These are phyloP conservation scores for Neotropicomus parvogracilis DNA, from an alignment of 1,284 basidiomycete species.

Conservation along the genomic window DNA sequence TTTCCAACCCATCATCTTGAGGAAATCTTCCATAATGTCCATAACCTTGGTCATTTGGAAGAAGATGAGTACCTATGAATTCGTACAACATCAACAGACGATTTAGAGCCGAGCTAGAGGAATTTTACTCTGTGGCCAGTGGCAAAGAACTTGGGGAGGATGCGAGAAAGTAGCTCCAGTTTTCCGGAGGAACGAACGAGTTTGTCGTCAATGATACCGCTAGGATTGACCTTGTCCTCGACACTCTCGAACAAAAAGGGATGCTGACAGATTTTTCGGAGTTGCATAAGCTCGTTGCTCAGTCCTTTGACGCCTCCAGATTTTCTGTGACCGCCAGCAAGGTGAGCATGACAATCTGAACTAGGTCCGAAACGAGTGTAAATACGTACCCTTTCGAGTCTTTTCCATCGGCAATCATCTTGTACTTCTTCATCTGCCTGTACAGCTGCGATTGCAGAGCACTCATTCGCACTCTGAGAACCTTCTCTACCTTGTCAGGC, in stretches of 20 bases:
- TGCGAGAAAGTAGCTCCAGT: slow-evolving; percentile 90
- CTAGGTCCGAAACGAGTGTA: neutral
- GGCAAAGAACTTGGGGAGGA: slow-evolving; percentile 90
- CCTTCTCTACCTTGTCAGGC: slow-evolving; percentile 99
- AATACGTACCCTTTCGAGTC: slow-evolving; percentile 59
- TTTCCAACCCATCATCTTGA: slow-evolving; percentile 87
- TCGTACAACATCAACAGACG: slow-evolving; percentile 4
- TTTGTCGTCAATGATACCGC: slow-evolving; percentile 79
- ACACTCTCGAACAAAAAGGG: slow-evolving; percentile 96
- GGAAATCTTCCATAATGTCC: slow-evolving; percentile 99
- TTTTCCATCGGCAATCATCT: slow-evolving; percentile 91
- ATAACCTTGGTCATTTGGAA: slow-evolving; percentile 99
- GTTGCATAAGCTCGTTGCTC: slow-evolving; percentile 98
- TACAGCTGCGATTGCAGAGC: slow-evolving; percentile 93
- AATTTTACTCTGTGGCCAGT: slow-evolving; percentile 53
- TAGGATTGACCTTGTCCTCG: slow-evolving; percentile 87
- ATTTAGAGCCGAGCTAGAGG: neutral
- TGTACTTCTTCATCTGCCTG: slow-evolving; percentile 96
- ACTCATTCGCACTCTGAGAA: slow-evolving; percentile 98
- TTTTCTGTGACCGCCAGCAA: slow-evolving; percentile 45
- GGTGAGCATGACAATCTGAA: slow-evolving; percentile 3
- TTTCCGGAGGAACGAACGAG: slow-evolving; percentile 90
- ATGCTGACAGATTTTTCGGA: slow-evolving; percentile 98
- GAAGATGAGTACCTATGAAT: slow-evolving; percentile 86
- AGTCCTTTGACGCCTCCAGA: slow-evolving; percentile 78